Conservation (phyloP, 2,329 filamentous ascomycete species). For the Sporothrix variecibatus region DNA sequence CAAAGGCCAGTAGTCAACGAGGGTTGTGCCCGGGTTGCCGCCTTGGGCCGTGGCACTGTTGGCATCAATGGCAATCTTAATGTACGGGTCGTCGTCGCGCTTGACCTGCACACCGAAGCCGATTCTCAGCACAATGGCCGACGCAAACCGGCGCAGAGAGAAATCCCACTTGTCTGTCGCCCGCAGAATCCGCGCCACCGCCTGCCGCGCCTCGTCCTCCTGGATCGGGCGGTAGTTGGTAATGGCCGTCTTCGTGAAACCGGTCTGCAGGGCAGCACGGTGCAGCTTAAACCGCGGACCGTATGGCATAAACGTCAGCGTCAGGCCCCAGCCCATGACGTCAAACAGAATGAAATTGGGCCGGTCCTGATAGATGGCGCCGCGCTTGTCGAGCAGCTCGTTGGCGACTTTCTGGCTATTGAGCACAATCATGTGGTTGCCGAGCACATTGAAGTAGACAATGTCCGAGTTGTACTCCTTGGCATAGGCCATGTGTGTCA, state of each 20-base stretch:
- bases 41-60: slow-evolving; percentile 36
- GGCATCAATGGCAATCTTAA: slow-evolving; percentile 40
- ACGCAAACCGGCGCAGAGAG: slow-evolving; percentile 41
- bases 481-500: slow-evolving; percentile 26
- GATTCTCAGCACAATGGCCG: slow-evolving; percentile 46
- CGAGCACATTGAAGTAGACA: slow-evolving; percentile 39
- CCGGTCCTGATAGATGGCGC: slow-evolving; percentile 44
- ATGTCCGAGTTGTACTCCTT: slow-evolving; percentile 36
- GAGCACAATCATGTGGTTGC: slow-evolving; percentile 43
- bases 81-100: slow-evolving; percentile 42
- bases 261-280: slow-evolving; percentile 44
- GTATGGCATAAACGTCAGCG: slow-evolving; percentile 46
- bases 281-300: slow-evolving; percentile 46
- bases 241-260: slow-evolving; percentile 37
- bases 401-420: slow-evolving; percentile 42
- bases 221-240: slow-evolving; percentile 30
- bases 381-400: slow-evolving; percentile 45
- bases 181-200: slow-evolving; percentile 38
- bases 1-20: slow-evolving; percentile 51
- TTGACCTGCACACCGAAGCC: slow-evolving; percentile 47
- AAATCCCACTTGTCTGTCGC: slow-evolving; percentile 42
- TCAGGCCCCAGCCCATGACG: slow-evolving; percentile 48
- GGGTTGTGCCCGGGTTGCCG: slow-evolving; percentile 39
- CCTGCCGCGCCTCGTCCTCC: slow-evolving; percentile 38
- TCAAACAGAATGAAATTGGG: slow-evolving; percentile 44